Evolutionary conservation across 106 monocot species (phyloP), one percentile per base, ranked within the genome.

Genomic region (Hemerocallis citrina): DNA sequence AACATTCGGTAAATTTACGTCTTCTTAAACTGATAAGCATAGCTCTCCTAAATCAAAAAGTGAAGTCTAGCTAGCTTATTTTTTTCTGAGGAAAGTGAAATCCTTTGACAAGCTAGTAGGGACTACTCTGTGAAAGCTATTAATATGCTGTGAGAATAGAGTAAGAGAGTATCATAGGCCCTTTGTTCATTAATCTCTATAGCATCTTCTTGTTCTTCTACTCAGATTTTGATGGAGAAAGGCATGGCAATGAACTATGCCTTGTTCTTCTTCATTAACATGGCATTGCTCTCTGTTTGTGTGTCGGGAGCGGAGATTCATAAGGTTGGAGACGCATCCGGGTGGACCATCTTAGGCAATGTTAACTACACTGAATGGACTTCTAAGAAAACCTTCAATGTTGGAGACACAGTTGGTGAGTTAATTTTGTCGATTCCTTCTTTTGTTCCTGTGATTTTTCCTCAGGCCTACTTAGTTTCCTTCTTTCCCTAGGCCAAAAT

Each of bases 331-430:
- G 82, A 79, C 36, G 40, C 55, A 13, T 35, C 23, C 7, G 87
- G 87, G 7, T 88, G 87, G 87, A 83, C 87, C n/a, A 67, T 68
- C 32, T 11, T 63, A 12, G 76, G 79, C 10, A 74, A 30, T 59
- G 51, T 64, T 20, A 79, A 79, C 55, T 88, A 88, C 73, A 66
- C 79, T 6, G 73, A 68, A 25, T 88, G 87, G 87, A 40, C 79
- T 43, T 9, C 35, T 23, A 31, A 44, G 12, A 71, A 79, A 52
- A 65, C 29, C 21, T 83, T 88, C 51, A 56, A 30, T 17, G 63
- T 79, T 7, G 87, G 87, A 34, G 87, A 88, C 16, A 38, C 30
- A 23, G 35, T 65, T 8, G 51, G 65, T 65, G 22, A 52, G 50
- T 23, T n/a, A n/a, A n/a, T n/a, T n/a, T n/a, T n/a, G n/a, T n/a